phyloP scores from a whole-genome alignment of 257 asterid genomes.

The Lycium ferocissimum region DNA sequence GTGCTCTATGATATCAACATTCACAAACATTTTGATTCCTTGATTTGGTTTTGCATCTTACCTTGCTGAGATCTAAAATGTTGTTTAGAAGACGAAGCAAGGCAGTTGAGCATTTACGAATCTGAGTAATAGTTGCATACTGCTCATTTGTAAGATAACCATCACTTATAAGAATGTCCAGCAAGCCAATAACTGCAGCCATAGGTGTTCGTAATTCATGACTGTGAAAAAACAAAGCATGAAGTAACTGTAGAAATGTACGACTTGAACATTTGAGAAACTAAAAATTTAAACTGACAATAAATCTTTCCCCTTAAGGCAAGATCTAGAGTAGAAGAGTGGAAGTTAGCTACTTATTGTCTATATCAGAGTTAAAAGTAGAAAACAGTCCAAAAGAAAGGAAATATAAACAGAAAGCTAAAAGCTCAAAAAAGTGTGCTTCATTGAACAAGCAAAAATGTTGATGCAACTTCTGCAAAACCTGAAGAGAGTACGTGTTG shows the following conservation, averaged over 20 bases:
- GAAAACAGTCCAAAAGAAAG: background rate
- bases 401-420: background rate
- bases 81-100: constrained; percentile 88
- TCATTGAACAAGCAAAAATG: background rate
- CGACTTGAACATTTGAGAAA: constrained; percentile 11
- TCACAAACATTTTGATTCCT: background rate
- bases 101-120: constrained; percentile 91
- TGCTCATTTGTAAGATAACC: constrained; percentile 82
- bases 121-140: constrained; percentile 74
- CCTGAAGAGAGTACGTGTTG: background rate
- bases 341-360: constrained; percentile 7
- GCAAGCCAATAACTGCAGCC: constrained; percentile 97
- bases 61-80: constrained; percentile 97
- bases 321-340: constrained; percentile 15
- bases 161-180: constrained; percentile 86
- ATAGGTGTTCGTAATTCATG: constrained; percentile 96
- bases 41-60: constrained; percentile 34
- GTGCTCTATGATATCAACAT: constrained; percentile 6
- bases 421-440: background rate
- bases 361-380: background rate
- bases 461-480: constrained; percentile 21
- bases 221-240: constrained; percentile 47
- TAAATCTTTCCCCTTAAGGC: background rate
- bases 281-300: constrained; percentile 7
- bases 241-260: constrained; percentile 5